Base-by-base conservation (phyloP, 2,329 filamentous ascomycete species). In the Meredithiella fracta region DNA sequence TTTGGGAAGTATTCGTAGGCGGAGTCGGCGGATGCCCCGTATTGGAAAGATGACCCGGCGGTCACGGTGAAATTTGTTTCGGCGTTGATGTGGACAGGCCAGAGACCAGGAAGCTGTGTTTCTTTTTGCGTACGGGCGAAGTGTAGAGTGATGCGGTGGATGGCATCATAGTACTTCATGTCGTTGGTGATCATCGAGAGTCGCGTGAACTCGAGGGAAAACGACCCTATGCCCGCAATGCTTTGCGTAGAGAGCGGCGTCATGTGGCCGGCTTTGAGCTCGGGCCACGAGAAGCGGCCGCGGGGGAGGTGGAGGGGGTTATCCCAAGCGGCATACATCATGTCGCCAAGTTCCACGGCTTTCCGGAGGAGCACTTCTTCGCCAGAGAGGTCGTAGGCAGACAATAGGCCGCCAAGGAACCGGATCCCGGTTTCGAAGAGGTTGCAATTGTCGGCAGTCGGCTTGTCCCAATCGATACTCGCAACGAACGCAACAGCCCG, bases 341-440 rank as follows among this genome's bases (percentile, higher is more conserved):
- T 67, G 58, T 82, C 76, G 20, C 75, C 82, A 9, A 85, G 70
- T 66, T 85, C 78, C 1, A 71, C 69, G 1, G 82, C 80, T 65
- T 85, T 85, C 42, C 67, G 67, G 40, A 85, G 68, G 54, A 85
- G 65, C n/a, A 70, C 69, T 58, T 73, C 68, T 55, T 72, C 72
- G 34, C 70, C 71, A 62, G 79, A 84, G 22, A 86, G 65, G 63
- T 86, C 83, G 63, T 85, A 85, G 0, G 83, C 82, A n/a, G 78
- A 76, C 56, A 86, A 63, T 55, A 86, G 73, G 1, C 83, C 82
- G 14, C 83, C 83, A 0, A 86, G 72, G 63, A 86, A 86, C 44
- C 83, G 76, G 58, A 86, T 86, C 9, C 76, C 84, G 1, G 81
- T 85, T 66, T 86, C 83, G 59, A 86, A 86, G 0, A 85, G 69